Evolutionary conservation across 805 yeast genomes (phyloP).

Genomic region (Candida methanosorbosa): DNA sequence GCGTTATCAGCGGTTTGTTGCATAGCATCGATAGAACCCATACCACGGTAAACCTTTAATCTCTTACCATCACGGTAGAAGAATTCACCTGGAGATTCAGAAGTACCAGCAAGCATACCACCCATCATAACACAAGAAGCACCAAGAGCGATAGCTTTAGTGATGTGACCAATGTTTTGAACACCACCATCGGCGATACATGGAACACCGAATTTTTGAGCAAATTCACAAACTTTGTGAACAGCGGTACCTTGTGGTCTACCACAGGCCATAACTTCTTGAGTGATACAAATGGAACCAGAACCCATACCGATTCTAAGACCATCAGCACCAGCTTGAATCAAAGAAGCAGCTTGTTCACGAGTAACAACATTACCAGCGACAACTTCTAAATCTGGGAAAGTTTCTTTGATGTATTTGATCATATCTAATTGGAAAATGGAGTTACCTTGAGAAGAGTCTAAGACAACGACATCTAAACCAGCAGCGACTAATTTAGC

Average conservation of each 20-base stretch:
- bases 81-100: conserved; percentile 98
- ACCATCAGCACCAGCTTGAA: conserved; percentile 95
- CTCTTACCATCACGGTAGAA: conserved; percentile 98
- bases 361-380: conserved; percentile 99
- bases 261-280: conserved; percentile 99
- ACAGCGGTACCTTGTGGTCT: conserved; percentile 99
- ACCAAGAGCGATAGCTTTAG: conserved; percentile 94
- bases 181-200: conserved; percentile 99
- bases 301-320: conserved; percentile 99
- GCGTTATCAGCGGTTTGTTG: conserved; percentile 81
- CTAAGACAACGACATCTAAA: conserved; percentile 89
- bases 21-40: conserved; percentile 99
- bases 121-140: conserved; percentile 99
- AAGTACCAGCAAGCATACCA: conserved; percentile 96
- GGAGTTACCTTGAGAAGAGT: conserved; percentile 97
- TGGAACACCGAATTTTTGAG: conserved; percentile 94
- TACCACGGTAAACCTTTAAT: conserved; percentile 95
- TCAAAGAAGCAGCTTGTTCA: conserved; percentile 95
- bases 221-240: conserved; percentile 86
- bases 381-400: conserved; percentile 77
- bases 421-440: conserved; percentile 90
- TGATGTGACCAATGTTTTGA: conserved; percentile 96
- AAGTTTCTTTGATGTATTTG: conserved; percentile 76
- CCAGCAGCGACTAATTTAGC: conserved; percentile 87
- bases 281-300: conserved; percentile 98